Conservation (phyloP, 2,329 filamentous ascomycete species). For the Fusarium chaquense region DNA sequence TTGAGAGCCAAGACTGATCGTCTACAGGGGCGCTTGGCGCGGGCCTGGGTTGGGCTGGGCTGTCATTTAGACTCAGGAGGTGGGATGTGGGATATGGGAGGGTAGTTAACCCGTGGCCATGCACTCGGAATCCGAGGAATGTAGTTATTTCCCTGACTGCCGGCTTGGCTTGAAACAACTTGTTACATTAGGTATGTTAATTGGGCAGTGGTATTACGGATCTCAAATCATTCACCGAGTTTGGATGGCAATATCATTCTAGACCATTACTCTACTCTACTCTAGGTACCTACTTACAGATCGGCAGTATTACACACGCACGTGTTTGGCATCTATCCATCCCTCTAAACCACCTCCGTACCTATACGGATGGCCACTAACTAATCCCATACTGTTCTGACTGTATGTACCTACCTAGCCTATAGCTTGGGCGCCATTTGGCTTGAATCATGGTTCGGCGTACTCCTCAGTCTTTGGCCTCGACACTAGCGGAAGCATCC, state of each 20-base stretch:
- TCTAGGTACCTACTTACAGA: background rate
- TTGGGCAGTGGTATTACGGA: background rate
- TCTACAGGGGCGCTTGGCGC: background rate
- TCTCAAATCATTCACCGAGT: background rate
- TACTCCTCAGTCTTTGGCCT: background rate
- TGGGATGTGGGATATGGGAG: background rate
- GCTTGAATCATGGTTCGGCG: conserved; percentile 7
- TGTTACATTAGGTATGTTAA: background rate
- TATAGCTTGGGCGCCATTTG: too few relatives aligned
- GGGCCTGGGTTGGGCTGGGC: background rate
- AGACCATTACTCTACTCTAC: background rate
- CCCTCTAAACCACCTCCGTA: background rate
- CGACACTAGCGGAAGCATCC: conserved; percentile 13
- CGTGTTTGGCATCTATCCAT: background rate
- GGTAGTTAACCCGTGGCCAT: background rate
- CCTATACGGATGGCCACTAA: background rate
- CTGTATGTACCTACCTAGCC: too few relatives aligned
- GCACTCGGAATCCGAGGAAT: background rate
- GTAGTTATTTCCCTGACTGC: background rate
- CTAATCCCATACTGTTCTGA: too few relatives aligned
- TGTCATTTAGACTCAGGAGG: background rate
- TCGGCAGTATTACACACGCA: background rate
- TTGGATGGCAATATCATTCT: background rate
- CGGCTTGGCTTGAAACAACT: background rate
- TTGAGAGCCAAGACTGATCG: background rate